Evolutionary conservation across 208 protist genomes (phyloP).

Genomic region (Trypanosomatidae sp.): DNA sequence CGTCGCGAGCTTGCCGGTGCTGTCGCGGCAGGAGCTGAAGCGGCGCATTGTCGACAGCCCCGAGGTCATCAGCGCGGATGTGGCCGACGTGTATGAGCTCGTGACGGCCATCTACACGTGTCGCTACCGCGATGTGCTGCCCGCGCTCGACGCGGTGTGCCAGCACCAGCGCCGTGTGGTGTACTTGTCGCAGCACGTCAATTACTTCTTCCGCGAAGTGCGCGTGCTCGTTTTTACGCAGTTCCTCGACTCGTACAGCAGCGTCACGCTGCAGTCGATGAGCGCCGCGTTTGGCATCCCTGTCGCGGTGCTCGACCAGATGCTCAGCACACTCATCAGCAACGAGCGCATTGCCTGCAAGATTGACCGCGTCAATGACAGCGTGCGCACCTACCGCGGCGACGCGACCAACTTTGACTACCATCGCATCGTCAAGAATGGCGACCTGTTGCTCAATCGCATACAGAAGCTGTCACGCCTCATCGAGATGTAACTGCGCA

Average conservation of each 20-base stretch:
- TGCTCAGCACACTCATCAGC: constrained; percentile 96
- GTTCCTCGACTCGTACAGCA: constrained; percentile 98
- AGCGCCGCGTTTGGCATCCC: constrained; percentile 92
- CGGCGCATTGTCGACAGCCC: constrained; percentile 82
- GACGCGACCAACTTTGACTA: constrained; percentile 96
- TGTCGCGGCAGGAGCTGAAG: constrained; percentile 84
- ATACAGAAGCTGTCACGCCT: constrained; percentile 98
- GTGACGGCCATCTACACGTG: constrained; percentile 93
- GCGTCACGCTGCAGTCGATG: constrained; percentile 94
- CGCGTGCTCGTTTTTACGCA: constrained; percentile 95
- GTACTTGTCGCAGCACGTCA: constrained; percentile 89
- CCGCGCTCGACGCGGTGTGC: constrained; percentile 82
- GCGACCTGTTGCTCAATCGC: constrained; percentile 96
- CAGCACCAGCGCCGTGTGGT: constrained; percentile 83
- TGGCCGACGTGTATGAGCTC: constrained; percentile 80
- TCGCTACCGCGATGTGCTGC: constrained; percentile 91
- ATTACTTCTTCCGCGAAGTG: constrained; percentile 96
- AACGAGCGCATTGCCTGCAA: constrained; percentile 94
- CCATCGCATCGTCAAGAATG: constrained; percentile 92
- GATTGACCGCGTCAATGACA: constrained; percentile 96
- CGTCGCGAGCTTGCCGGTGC: constrained; percentile 75
- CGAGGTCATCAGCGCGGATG: constrained; percentile 86
- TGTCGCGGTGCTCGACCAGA: constrained; percentile 71
- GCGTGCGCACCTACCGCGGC: constrained; percentile 94
- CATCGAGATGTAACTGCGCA: constrained; percentile 80